A percentile compares a stretch with the other conserved stretches of the same genome.
Evolutionary conservation across 1,284 basidiomycete species (phyloP).

Genomic region (Gomphus bonarii): DNA sequence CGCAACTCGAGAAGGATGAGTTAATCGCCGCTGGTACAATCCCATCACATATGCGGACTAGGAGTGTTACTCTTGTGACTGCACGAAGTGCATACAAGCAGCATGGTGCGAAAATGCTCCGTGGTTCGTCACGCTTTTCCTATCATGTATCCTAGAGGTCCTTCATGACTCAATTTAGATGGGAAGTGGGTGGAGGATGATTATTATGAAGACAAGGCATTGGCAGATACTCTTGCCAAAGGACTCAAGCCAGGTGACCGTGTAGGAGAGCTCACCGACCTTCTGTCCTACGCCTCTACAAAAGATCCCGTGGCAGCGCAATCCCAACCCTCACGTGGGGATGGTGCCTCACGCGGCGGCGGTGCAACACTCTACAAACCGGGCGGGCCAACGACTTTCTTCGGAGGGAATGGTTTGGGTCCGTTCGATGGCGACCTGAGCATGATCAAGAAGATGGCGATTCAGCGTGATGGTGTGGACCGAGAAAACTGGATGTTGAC

Average conservation of each 20-base stretch:
- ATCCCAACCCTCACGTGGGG: conserved; percentile 13
- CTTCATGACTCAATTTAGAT: conserved; percentile 34
- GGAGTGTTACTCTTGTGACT: conserved; percentile 89
- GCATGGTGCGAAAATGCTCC: conserved; percentile 84
- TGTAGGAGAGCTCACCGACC: conserved; percentile 75
- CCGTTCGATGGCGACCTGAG: conserved; percentile 80
- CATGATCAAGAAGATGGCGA: conserved; percentile 61
- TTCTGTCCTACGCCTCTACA: conserved; percentile 16
- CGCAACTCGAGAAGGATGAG: conserved; percentile 82
- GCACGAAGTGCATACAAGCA: conserved; percentile 91
- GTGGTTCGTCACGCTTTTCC: conserved; percentile 40
- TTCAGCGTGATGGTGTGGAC: conserved; percentile 63
- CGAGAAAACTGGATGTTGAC: conserved; percentile 87
- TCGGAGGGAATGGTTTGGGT: conserved; percentile 70
- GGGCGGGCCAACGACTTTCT: conserved; percentile 81
- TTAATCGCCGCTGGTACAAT: conserved; percentile 84
- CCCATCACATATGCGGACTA: conserved; percentile 77
- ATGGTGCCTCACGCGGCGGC: conserved; percentile 20
- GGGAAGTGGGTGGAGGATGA: conserved; percentile 90
- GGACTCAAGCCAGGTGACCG: conserved; percentile 67
- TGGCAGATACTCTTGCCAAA: conserved; percentile 58
- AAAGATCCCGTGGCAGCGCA: conserved; percentile 24
- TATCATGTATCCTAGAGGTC: background rate
- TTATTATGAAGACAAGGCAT: conserved; percentile 82
- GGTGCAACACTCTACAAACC: conserved; percentile 57